Conservation (phyloP, 495 filamentous ascomycete genomes). For the Penicillium paxilli region DNA sequence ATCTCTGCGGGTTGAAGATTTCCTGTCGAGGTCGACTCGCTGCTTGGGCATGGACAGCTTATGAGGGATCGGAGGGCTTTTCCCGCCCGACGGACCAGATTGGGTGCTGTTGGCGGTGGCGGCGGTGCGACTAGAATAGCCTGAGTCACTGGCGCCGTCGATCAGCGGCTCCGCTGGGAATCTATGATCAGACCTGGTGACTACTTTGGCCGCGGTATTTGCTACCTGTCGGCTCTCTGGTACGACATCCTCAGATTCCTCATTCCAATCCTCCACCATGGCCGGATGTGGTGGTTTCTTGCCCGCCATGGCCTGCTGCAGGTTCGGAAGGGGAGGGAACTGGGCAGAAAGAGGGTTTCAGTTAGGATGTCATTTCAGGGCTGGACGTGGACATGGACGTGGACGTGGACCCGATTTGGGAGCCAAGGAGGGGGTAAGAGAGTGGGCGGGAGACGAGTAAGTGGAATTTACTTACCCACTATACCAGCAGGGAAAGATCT, state of each 20-base stretch:
- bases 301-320: slow-evolving; percentile 39
- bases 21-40: slow-evolving; percentile 28
- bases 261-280: slow-evolving; percentile 58
- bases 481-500: slow-evolving; percentile 4
- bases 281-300: slow-evolving; percentile 44
- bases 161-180: slow-evolving; percentile 32
- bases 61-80: slow-evolving; percentile 39
- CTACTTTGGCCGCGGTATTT: slow-evolving; percentile 49
- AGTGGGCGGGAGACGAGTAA: not conserved
- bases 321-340: slow-evolving; percentile 14
- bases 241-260: slow-evolving; percentile 46
- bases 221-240: slow-evolving; percentile 52
- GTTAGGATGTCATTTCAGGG: slow-evolving; percentile 12
- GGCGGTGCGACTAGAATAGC: slow-evolving; percentile 64
- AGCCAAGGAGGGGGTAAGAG: not conserved
- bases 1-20: slow-evolving; percentile 35
- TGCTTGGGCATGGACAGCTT: slow-evolving; percentile 39
- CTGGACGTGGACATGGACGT: too few species aligned
- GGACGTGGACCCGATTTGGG: slow-evolving; percentile 6
- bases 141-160: slow-evolving; percentile 61
- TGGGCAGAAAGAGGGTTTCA: slow-evolving; percentile 7
- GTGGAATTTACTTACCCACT: slow-evolving; percentile 7
- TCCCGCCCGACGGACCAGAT: slow-evolving; percentile 50
- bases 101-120: slow-evolving; percentile 56
- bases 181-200: slow-evolving; percentile 49